phyloP scores from a whole-genome alignment of 305 asterid species.

The Salvia sclarea region DNA sequence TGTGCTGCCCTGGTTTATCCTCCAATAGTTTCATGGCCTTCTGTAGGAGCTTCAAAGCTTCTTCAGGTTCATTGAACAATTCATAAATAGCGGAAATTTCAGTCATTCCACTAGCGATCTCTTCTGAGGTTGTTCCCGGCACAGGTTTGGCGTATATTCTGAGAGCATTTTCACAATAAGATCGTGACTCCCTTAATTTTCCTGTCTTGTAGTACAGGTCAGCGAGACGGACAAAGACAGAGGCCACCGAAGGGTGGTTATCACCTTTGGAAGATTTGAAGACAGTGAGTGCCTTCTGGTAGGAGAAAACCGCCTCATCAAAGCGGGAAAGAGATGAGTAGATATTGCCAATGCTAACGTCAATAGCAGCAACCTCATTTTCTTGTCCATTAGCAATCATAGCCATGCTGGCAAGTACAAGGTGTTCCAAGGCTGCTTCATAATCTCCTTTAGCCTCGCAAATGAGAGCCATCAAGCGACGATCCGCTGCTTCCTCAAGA shows the following conservation, averaged over 20 bases:
- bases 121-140: conserved; percentile 86
- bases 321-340: conserved; percentile 84
- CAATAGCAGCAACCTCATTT: conserved; percentile 87
- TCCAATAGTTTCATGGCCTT: conserved; percentile 86
- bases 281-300: conserved; percentile 96
- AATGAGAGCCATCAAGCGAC: conserved; percentile 94
- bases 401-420: conserved; percentile 97
- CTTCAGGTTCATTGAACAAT: conserved; percentile 88
- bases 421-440: conserved; percentile 94
- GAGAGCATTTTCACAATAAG: conserved; percentile 88
- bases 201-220: conserved; percentile 92
- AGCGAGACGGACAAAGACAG: conserved; percentile 89
- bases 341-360: conserved; percentile 93
- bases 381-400: conserved; percentile 98
- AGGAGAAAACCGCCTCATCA: conserved; percentile 95
- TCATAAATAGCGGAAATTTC: conserved; percentile 92
- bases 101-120: conserved; percentile 88
- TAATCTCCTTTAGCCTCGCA: conserved; percentile 93
- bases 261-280: conserved; percentile 95
- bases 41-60: conserved; percentile 81
- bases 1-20: conserved; percentile 97
- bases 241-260: conserved; percentile 92
- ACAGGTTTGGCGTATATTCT: conserved; percentile 85
- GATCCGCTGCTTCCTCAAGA: conserved; percentile 98
- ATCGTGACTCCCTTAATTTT: conserved; percentile 82